Evolutionary conservation across 768 basidiomycete genomes (phyloP).

Genomic region (Leucocoprinus leucothites): DNA sequence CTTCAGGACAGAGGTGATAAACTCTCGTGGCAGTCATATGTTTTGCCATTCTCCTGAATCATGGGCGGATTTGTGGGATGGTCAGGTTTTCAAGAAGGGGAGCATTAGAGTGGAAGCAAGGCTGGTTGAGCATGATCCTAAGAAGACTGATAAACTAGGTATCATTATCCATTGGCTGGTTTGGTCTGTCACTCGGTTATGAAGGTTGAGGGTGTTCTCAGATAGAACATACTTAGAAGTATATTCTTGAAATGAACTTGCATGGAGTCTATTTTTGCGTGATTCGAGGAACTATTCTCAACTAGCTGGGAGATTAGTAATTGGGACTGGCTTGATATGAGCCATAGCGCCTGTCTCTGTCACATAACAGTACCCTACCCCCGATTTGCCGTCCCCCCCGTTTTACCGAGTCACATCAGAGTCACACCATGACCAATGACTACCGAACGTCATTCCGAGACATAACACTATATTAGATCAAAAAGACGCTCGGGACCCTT

Average conservation of each 20-base stretch:
- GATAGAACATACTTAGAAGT: not conserved
- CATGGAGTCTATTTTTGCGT: not conserved
- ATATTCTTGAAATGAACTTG: not conserved
- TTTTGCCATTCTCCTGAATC: constrained; percentile 15
- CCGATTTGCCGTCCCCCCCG: no score
- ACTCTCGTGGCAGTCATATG: constrained; percentile 5
- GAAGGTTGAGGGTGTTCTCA: not conserved
- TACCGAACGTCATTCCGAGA: no score
- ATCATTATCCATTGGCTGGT: not conserved
- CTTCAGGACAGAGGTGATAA: constrained; percentile 13
- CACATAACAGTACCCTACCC: no score
- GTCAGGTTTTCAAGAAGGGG: constrained; percentile 6
- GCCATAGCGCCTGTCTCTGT: no score
- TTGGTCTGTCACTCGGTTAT: constrained; percentile 1
- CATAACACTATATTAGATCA: no score
- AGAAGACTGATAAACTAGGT: not conserved
- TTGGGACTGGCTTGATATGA: not conserved
- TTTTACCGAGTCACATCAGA: no score
- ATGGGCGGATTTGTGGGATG: constrained; percentile 14
- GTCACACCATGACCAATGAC: no score
- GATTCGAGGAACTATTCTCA: not conserved
- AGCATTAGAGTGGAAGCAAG: constrained; percentile 8
- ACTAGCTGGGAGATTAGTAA: not conserved
- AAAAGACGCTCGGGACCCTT: no score
- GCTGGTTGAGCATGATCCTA: not conserved